Conservation (phyloP, 148 eudicot genomes). For the Amaranthus palmeri region DNA sequence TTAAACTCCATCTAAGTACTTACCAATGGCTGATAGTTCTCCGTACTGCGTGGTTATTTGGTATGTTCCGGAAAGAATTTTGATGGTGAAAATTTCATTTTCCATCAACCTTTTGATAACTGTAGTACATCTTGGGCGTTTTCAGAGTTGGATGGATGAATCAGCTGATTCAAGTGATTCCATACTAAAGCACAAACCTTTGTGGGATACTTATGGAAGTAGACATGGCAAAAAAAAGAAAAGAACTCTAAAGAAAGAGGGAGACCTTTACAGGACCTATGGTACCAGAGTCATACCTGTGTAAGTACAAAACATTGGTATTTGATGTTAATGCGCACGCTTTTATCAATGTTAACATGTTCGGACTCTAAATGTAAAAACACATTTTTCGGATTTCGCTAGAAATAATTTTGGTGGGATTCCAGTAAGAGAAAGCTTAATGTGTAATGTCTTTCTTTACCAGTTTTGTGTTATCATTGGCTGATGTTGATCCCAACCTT, state of each 20-base stretch:
- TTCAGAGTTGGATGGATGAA: conserved; percentile 77
- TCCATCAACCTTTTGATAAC: conserved; percentile 7
- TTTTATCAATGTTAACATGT: not conserved
- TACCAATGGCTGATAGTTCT: not conserved
- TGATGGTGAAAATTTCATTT: conserved; percentile 1
- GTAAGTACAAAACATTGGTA: conserved; percentile 40
- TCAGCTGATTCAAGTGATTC: conserved; percentile 69
- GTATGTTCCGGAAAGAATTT: not conserved
- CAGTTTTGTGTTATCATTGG: conserved; percentile 93
- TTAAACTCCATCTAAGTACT: not conserved
- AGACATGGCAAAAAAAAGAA: conserved; percentile 48
- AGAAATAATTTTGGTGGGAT: not conserved
- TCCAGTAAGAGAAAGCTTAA: not conserved
- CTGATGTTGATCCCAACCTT: conserved; percentile 88
- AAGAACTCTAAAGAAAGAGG: conserved; percentile 50
- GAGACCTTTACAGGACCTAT: conserved; percentile 73
- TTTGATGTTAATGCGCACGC: not conserved
- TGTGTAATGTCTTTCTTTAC: conserved; percentile 14
- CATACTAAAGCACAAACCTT: conserved; percentile 84
- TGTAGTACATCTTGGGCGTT: conserved; percentile 23
- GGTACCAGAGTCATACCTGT: conserved; percentile 98
- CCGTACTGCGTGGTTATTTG: conserved; percentile 1
- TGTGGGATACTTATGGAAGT: conserved; percentile 69
- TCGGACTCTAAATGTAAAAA: not conserved
- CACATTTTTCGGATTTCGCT: not conserved